phyloP scores from a whole-genome alignment of 495 filamentous ascomycete species.

The Lasiosphaeria hispida region DNA sequence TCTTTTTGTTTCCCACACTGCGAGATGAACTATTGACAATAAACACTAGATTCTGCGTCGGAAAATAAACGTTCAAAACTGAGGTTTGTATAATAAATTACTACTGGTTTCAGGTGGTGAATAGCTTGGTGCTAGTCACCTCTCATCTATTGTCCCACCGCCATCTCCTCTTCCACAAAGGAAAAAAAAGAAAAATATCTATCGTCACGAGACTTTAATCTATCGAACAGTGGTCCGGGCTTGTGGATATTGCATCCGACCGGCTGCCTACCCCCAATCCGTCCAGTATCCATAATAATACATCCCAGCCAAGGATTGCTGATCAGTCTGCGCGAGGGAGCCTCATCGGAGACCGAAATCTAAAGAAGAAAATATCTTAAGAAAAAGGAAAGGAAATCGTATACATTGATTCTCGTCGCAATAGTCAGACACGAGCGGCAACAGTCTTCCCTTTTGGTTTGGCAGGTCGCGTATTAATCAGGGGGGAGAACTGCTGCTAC shows the following conservation, averaged over 20 bases:
- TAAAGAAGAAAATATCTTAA: too few species aligned
- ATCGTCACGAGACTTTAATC: too few species aligned
- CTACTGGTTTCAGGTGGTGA: background rate
- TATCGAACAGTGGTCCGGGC: too few species aligned
- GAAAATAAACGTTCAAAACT: conserved; percentile 20
- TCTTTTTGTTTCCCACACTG: background rate
- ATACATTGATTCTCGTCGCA: background rate
- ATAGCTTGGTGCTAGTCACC: too few species aligned
- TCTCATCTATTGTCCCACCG: background rate
- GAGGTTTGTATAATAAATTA: background rate
- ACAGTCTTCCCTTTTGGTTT: background rate
- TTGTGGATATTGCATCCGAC: too few species aligned
- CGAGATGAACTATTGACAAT: background rate
- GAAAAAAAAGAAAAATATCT: too few species aligned
- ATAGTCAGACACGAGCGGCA: conserved; percentile 1
- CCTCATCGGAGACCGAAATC: too few species aligned
- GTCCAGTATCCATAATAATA: too few species aligned
- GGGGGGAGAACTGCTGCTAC: background rate
- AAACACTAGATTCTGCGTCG: conserved; percentile 30
- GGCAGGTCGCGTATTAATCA: conserved; percentile 31
- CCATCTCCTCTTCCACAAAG: background rate
- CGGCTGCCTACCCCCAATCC: too few species aligned
- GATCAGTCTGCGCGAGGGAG: too few species aligned
- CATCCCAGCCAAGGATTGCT: too few species aligned
- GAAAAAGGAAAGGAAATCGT: background rate